phyloP scores from a whole-genome alignment of 768 basidiomycete species.

The Tulasnella sp. region DNA sequence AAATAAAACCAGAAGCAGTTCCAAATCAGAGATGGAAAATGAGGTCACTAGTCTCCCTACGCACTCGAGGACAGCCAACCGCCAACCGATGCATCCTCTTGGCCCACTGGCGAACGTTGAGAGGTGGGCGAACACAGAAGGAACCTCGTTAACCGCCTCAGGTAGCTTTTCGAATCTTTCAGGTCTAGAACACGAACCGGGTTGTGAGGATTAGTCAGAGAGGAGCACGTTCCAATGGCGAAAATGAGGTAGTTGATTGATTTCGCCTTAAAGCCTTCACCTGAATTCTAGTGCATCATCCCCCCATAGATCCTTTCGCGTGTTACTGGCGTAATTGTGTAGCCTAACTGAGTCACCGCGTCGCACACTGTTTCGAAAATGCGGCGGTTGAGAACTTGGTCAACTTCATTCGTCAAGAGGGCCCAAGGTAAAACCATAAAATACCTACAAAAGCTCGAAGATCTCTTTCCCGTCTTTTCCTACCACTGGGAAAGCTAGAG shows the following conservation, averaged over 20 bases:
- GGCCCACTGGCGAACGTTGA: slow-evolving; percentile 14
- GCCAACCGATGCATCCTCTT: slow-evolving; percentile 15
- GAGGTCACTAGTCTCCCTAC: no score
- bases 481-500: slow-evolving; percentile 36
- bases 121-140: slow-evolving; percentile 6
- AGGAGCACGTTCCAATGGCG: no score
- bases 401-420: no score
- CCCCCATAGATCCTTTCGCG: slow-evolving; percentile 17
- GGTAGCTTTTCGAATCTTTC: slow-evolving; percentile 8
- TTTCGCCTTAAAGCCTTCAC: no score
- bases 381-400: no score
- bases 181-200: no score
- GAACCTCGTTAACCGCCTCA: not conserved
- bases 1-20: no score
- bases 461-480: slow-evolving; percentile 34
- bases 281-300: slow-evolving; percentile 18
- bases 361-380: slow-evolving; percentile 13
- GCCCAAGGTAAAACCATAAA: no score
- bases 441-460: slow-evolving; percentile 32
- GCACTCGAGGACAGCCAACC: slow-evolving; percentile 14
- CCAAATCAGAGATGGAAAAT: no score
- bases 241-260: no score
- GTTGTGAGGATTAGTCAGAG: no score
- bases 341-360: slow-evolving; percentile 10
- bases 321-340: slow-evolving; percentile 8